Base-by-base conservation (phyloP, 2,329 filamentous ascomycete genomes). In the Fusarium metavorans region DNA sequence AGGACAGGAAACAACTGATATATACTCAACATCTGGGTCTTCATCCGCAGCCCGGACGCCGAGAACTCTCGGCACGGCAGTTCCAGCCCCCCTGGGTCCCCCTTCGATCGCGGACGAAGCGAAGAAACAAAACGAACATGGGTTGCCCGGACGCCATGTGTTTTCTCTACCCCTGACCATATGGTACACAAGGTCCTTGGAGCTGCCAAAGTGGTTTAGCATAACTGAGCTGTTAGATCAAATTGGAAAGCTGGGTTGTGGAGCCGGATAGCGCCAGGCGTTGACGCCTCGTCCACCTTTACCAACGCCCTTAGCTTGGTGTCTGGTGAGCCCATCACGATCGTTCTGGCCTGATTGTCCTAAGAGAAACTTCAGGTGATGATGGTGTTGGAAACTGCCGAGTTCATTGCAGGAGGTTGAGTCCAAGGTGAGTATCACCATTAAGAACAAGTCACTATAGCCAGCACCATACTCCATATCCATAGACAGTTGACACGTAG, bases 41-140 rank as follows among this genome's bases (percentile, higher is more conserved):
- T 71, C 27, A 43, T 27, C 30, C 41, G 30, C 10, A 16, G 56
- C 41, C 50, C 37, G 52, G 43, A 43, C 64, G 52, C 72, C 72
- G 68, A 75, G 72, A 72, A 41, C 43, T 59, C 59, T 74, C 72
- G 72, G 72, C 72, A 74, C 34, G 58, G 59, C 7, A 58, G 34
- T 70, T 74, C 65, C 72, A 64, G 52, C 13, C 52, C 72, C 72
- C 71, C 72, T 63, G 43, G 72, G 30, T 4, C 64, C 61, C 35
- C 39, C 35, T 58, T 72, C 27, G 30, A 57, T 69, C 61, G 35
- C 48, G 65, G 59, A 57, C 27, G 61, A 56, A 25, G 30, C n/a
- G 57, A 52, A 43, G 65, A 61, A 60, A 64, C 43, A 54, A 58
- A 13, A 45, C 20, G 58, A 61, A 45, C 67, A 61, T 50, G 48